Evolutionary conservation across 2,329 filamentous ascomycete species (phyloP), one percentile per base, ranked within the genome.

Genomic region (Xylariaceae sp.): DNA sequence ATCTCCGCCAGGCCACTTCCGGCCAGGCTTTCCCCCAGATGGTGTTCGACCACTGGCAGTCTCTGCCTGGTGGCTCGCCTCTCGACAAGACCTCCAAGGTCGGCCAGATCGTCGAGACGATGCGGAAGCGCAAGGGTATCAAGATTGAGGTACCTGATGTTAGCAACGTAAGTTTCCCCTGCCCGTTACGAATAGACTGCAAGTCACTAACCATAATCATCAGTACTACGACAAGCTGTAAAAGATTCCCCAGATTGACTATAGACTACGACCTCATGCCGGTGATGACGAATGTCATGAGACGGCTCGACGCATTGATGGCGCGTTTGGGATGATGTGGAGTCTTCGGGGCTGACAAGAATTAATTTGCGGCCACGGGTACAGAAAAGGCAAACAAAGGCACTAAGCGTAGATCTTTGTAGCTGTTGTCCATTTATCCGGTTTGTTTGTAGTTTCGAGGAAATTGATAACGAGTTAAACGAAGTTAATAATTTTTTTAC

Each of bases 181-280:
- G 42, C 6, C 29, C 6, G 0, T 4, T 2, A 31, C 26, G 2
- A 3, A 26, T 29, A 0, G 2, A 9, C 45, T 29, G 45, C 34
- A 31, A 39, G 44, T 50, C 66, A 60, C 71, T 79, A 72, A 81
- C 75, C 62, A 71, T 62, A 47, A 53, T 64, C 64, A 68, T 68
- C 71, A 95, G 89, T 96, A 95, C 87, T 96, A 96, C 80, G 91
- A 96, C 87, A 96, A 96, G 88, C 86, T 96, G 81, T 96, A 96
- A 83, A 74, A 70, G 70, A 68, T 67, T 73, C 71, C 67, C 65
- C 66, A 57, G 68, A 67, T 68, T 69, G 70, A 69, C 71, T 69
- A 76, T 74, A 73, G 72, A 77, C 71, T 71, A 70, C 68, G 67
- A 69, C 69, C 68, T 71, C 67, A 70, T 73, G 74, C 71, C 73